phyloP scores from a whole-genome alignment of 2,329 filamentous ascomycete genomes.

The Fusarium denticulatum region DNA sequence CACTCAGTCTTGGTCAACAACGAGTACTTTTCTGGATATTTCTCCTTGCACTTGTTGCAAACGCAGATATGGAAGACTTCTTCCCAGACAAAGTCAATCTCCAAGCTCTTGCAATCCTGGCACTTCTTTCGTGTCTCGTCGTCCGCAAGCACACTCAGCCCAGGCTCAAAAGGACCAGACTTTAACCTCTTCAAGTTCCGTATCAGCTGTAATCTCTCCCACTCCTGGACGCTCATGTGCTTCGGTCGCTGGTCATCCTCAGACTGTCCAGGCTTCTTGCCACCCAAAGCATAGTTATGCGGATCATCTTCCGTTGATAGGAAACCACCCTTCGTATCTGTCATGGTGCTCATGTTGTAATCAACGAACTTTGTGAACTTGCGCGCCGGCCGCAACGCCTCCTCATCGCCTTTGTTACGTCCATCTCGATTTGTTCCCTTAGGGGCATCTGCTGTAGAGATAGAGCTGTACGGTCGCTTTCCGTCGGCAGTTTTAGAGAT shows the following conservation, averaged over 20 bases:
- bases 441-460: constrained; percentile 58
- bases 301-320: constrained; percentile 92
- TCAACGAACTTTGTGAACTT: constrained; percentile 97
- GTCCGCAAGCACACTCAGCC: constrained; percentile 77
- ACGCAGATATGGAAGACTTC: constrained; percentile 81
- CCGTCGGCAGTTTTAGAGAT: constrained; percentile 56
- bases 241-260: constrained; percentile 73
- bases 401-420: constrained; percentile 59
- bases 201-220: constrained; percentile 85
- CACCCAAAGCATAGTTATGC: constrained; percentile 77
- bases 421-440: constrained; percentile 76
- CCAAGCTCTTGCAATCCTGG: constrained; percentile 81
- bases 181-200: constrained; percentile 77
- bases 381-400: constrained; percentile 75
- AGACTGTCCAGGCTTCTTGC: constrained; percentile 50
- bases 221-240: constrained; percentile 89
- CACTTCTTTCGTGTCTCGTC: constrained; percentile 76
- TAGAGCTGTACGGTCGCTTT: constrained; percentile 76
- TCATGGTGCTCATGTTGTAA: constrained; percentile 98
- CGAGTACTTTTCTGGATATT: constrained; percentile 90
- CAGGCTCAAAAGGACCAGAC: constrained; percentile 87
- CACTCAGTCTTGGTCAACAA: constrained; percentile 97
- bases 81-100: constrained; percentile 96
- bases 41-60: constrained; percentile 88
- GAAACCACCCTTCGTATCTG: constrained; percentile 96